Conservation (phyloP, 169 alveolate genomes). For the Fabrea salina region DNA sequence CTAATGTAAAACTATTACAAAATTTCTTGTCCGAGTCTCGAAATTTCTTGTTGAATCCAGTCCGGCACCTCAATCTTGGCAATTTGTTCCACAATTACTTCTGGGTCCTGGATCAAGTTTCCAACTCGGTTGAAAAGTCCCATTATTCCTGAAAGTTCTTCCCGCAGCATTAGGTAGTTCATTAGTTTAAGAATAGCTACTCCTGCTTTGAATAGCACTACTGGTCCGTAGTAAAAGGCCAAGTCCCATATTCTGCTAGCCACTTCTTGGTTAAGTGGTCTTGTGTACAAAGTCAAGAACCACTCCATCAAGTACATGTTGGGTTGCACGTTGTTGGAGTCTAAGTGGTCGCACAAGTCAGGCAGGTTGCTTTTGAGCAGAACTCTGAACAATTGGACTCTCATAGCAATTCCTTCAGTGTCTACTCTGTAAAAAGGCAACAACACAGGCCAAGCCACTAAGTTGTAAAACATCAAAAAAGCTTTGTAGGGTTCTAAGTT, state of each 20-base stretch:
- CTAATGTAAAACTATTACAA: not conserved
- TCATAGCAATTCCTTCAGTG: conserved; percentile 49
- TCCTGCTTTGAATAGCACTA: not conserved
- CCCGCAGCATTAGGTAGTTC: not conserved
- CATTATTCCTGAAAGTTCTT: conserved; percentile 1
- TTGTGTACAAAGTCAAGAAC: conserved; percentile 1
- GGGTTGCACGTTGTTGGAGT: conserved; percentile 61
- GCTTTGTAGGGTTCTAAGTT: conserved; percentile 68
- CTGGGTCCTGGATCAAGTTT: not conserved
- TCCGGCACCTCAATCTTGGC: not conserved
- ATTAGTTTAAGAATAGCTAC: conserved; percentile 2
- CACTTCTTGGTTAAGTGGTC: not conserved
- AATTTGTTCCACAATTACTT: not conserved
- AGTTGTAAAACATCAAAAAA: conserved; percentile 61
- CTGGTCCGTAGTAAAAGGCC: not conserved
- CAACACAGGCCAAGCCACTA: conserved; percentile 62
- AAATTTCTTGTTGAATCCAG: conserved; percentile 4
- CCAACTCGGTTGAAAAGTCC: not conserved
- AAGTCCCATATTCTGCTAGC: conserved; percentile 23
- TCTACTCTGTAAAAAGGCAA: conserved; percentile 70
- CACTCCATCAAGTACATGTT: conserved; percentile 69
- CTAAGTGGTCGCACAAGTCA: conserved; percentile 65
- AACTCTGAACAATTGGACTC: conserved; percentile 61
- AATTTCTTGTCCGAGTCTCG: not conserved
- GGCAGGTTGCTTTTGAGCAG: conserved; percentile 64